Percentiles rank a stretch among this genome's conserved stretches.
These are phyloP conservation scores for Capronia epimyces DNA, from an alignment of 2,329 filamentous ascomycete species.

Conservation along the genomic window DNA sequence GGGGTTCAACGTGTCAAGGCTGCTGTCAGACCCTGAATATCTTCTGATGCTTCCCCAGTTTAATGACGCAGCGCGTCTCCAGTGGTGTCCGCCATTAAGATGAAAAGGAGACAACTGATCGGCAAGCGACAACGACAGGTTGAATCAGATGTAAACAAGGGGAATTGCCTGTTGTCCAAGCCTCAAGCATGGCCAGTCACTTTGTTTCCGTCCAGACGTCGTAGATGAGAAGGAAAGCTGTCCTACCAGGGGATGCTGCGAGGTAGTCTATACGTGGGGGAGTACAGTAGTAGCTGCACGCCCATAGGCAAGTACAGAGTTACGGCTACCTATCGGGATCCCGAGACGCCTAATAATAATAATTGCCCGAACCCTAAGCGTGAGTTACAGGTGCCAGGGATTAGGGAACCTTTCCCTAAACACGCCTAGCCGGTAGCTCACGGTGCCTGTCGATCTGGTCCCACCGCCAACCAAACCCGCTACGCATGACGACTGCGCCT, in stretches of 20 bases:
- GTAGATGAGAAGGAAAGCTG: constrained; percentile 1
- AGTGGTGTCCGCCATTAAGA: not conserved
- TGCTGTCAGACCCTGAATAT: constrained; percentile 3
- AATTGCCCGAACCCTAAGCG: too few relatives aligned
- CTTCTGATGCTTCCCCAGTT: not conserved
- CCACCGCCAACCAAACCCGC: not conserved
- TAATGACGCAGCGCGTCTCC: not conserved
- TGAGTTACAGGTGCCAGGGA: not conserved
- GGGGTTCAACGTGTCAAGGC: not conserved
- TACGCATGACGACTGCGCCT: not conserved
- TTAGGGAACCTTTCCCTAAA: not conserved
- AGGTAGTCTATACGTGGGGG: not conserved
- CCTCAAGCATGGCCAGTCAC: not conserved
- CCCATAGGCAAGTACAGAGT: too few relatives aligned
- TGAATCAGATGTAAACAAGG: not conserved
- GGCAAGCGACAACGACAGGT: not conserved
- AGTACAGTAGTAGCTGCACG: too few relatives aligned
- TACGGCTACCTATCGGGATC: too few relatives aligned
- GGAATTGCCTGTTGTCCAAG: not conserved
- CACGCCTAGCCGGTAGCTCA: not conserved
- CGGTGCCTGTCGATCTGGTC: not conserved
- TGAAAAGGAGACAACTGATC: constrained; percentile 4
- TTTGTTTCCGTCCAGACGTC: not conserved
- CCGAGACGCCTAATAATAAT: too few relatives aligned
- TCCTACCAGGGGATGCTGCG: not conserved